Base-by-base conservation (phyloP, 108 stramenopile genomes). In the Bacterosira constricta region DNA sequence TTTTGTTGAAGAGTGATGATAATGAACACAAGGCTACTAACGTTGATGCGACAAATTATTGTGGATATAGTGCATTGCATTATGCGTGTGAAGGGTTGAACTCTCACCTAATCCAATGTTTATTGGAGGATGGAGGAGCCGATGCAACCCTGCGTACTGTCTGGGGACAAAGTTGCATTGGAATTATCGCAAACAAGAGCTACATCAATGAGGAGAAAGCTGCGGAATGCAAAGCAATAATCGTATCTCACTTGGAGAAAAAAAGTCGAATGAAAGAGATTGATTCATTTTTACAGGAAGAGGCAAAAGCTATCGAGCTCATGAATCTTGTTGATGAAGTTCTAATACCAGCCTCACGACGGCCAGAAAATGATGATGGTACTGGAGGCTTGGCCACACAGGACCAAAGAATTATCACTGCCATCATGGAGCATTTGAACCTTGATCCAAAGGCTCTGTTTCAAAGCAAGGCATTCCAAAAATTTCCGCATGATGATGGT, bases 1-100 rank as follows among this genome's bases (percentile, higher is more conserved):
- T 74, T 20, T 69, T 80, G 66, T 50, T 69, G 51, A 26, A 26
- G 26, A 29, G 20, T 0, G 44, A 17, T 21, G 71, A 73, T 42
- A 25, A 26, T 7, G 36, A 46, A 39, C 4, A 37, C 4, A 30
- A 30, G 1, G 44, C 3, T 39, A 31, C 30, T 32, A 29, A 63
- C 20, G 57, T 71, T 1, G 50, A 79, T 64, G 57, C 79, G 27
- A 67, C 36, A 32, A 76, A 75, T 30, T 80, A 75, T 52, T 64
- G 68, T 51, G 79, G 74, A n/a, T 71, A 76, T 44, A 80, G 49
- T 31, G 75, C 79, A 11, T 49, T 80, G 74, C 75, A 76, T 57
- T 71, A 70, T 56, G 69, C 75, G 34, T 80, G 79, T 51, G 69
- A 69, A 55, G 69, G 69, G 36, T 64, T 76, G 73, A 76, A 76